A percentile compares a stretch with the other conserved stretches of the same genome.
Evolutionary conservation across 805 yeast species (phyloP).

Genomic region (Teunomyces cretensis): DNA sequence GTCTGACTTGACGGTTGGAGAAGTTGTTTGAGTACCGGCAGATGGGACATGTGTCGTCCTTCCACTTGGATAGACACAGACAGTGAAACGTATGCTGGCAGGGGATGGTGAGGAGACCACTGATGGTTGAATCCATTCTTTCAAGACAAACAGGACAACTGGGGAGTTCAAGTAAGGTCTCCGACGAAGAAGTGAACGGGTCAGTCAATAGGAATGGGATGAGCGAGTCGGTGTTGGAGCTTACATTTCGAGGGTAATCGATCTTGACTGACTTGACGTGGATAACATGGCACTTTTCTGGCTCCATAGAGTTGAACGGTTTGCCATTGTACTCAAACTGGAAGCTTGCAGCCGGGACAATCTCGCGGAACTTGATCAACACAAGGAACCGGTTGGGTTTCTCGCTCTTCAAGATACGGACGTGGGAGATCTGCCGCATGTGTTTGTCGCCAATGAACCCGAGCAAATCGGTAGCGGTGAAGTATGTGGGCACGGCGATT

Average conservation of each 20-base stretch:
- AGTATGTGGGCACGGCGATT: constrained; percentile 83
- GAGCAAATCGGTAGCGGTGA: constrained; percentile 78
- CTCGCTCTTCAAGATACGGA: constrained; percentile 67
- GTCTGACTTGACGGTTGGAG: constrained; percentile 33
- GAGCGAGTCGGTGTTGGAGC: constrained; percentile 17
- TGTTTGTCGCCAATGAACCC: constrained; percentile 74
- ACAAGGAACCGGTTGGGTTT: constrained; percentile 72
- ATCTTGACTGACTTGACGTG: constrained; percentile 62
- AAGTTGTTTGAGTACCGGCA: constrained; percentile 69
- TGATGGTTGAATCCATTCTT: constrained; percentile 74
- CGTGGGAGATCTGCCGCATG: constrained; percentile 59
- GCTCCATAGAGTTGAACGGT: constrained; percentile 82
- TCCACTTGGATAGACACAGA: constrained; percentile 83
- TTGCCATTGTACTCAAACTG: constrained; percentile 67
- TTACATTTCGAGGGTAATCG: constrained; percentile 9
- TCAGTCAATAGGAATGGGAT: constrained; percentile 72
- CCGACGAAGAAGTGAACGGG: constrained; percentile 55
- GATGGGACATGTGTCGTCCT: constrained; percentile 87
- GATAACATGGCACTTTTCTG: constrained; percentile 79
- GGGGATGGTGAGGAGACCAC: constrained; percentile 83
- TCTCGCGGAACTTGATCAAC: constrained; percentile 66
- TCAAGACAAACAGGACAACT: constrained; percentile 93
- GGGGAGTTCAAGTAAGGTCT: constrained; percentile 61
- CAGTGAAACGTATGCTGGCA: constrained; percentile 95
- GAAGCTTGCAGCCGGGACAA: constrained; percentile 59